Conservation (phyloP, 208 protist genomes). For the Endotrypanum monterogeii region DNA sequence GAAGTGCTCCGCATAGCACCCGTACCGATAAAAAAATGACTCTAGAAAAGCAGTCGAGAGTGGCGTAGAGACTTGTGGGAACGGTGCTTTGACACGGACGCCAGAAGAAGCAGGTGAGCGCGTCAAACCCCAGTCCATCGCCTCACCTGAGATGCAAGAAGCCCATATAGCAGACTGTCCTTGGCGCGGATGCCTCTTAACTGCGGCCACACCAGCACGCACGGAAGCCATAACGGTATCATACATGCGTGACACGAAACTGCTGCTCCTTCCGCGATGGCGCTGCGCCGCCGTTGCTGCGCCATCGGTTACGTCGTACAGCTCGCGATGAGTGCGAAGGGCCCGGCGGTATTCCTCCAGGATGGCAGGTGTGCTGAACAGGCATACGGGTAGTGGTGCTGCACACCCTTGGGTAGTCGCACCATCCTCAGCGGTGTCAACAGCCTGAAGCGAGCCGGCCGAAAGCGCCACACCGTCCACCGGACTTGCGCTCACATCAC, state of each 20-base stretch:
- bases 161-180: not conserved
- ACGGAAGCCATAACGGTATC: slow-evolving; percentile 22
- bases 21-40: slow-evolving; percentile 40
- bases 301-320: slow-evolving; percentile 29
- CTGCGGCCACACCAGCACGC: slow-evolving; percentile 24
- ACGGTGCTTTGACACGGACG: not conserved
- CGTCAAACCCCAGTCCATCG: not conserved
- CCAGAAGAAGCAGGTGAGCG: not conserved
- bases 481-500: not conserved
- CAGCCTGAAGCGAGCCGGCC: slow-evolving; percentile 1
- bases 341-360: slow-evolving; percentile 35
- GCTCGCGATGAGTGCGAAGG: slow-evolving; percentile 15
- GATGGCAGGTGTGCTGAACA: slow-evolving; percentile 24
- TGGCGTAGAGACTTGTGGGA: not conserved
- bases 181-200: slow-evolving; percentile 20
- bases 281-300: slow-evolving; percentile 29
- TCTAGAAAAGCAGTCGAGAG: slow-evolving; percentile 4
- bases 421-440: not conserved
- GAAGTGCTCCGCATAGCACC: slow-evolving; percentile 61
- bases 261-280: slow-evolving; percentile 17
- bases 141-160: slow-evolving; percentile 3
- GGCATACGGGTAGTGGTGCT: slow-evolving; percentile 13
- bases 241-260: slow-evolving; percentile 30
- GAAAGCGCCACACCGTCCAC: slow-evolving; percentile 5
- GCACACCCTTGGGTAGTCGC: not conserved